Base-by-base conservation (phyloP, 768 basidiomycete species). In the Termitomyces sp. region DNA sequence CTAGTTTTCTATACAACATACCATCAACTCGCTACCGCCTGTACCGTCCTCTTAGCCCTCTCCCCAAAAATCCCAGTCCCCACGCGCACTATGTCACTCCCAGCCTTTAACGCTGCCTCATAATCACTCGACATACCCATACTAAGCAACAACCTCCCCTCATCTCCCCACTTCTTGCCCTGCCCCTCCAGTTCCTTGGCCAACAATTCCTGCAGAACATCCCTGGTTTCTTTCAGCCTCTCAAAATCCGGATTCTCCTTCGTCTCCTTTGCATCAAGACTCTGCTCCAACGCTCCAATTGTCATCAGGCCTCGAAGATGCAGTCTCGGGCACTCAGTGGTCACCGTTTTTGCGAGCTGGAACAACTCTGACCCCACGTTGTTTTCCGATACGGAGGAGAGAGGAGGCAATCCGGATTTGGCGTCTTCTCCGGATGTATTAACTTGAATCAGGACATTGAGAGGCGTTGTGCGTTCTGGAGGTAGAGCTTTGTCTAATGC, bases 61-160 rank as follows among this genome's bases (percentile, higher is more conserved):
- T 80, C 73, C 0, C 95, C 95, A 68, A 96, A 96, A 46, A 98
- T 94, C 18, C 87, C 85, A 3, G 92, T 93, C 2, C 96, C 96
- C 5, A 98, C 94, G 50, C 97, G 74, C 0, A 98, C 95, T 49
- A 93, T 84, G 67, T 92, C 87, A 65, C 92, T 90, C 1, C 95
- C 96, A 13, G 86, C 84, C 69, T 77, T 81, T 51, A 98, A 72
- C 4, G 96, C 97, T 32, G 86, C 83, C 69, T 89, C 91, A 67
- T 94, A 98, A 67, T 98, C 96, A 62, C 87, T 88, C 53, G 93
- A 95, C 96, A 98, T 98, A 7, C 96, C 96, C 95, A 97, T 98
- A 59, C 91, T 93, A 70, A 93, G 67, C 65, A 87, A 30, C 55
- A 93, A 69, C 60, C 69, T 71, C 14, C 84, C 83, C 3, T 78